Evolutionary conservation across 176 grass and related monocot species (phyloP).

Genomic region (Bonia amplexicaulis): DNA sequence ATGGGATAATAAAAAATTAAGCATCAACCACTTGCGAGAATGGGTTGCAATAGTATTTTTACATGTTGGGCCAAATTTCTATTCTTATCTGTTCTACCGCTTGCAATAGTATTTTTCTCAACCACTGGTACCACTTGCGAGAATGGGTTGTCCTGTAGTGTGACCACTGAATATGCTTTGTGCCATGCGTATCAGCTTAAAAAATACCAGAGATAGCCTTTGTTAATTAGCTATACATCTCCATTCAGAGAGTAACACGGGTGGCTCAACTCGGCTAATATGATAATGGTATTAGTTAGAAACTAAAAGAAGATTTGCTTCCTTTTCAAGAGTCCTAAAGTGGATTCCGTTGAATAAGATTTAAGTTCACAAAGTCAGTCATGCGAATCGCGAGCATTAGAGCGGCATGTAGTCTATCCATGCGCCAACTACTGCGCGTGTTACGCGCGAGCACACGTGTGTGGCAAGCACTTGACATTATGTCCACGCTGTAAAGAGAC

Average conservation of each 20-base stretch:
- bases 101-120: too few species aligned
- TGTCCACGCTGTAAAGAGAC: not conserved
- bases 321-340: conserved; percentile 37
- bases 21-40: too few species aligned
- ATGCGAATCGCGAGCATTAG: conserved; percentile 2
- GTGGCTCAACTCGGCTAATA: not conserved
- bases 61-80: too few species aligned
- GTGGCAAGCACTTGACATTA: not conserved
- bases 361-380: conserved; percentile 45
- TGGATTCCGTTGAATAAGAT: conserved; percentile 34
- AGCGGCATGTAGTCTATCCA: not conserved
- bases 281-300: conserved; percentile 14
- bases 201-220: not conserved
- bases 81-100: too few species aligned
- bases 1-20: too few species aligned
- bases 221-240: not conserved
- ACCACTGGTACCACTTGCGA: too few species aligned
- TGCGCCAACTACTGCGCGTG: not conserved
- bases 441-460: not conserved
- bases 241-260: not conserved
- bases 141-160: too few species aligned
- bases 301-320: conserved; percentile 20
- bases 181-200: not conserved
- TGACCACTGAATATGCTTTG: not conserved
- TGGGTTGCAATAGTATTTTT: too few species aligned